phyloP scores from a whole-genome alignment of 2,329 filamentous ascomycete species.

The Nemania serpens region DNA sequence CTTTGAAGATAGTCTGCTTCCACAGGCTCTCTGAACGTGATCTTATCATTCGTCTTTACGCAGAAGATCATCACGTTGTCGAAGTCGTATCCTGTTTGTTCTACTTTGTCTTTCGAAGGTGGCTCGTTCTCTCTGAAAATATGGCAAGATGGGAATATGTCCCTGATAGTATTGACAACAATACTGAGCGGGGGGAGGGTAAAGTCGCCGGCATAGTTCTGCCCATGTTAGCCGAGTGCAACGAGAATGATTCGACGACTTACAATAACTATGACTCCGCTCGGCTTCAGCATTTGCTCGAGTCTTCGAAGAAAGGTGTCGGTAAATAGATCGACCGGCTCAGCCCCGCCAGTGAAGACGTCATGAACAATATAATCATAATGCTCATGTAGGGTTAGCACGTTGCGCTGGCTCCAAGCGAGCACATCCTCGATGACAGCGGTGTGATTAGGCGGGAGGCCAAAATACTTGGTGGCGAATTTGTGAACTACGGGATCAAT shows the following conservation, averaged over 20 bases:
- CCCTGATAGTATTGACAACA: conserved; percentile 79
- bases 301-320: conserved; percentile 78
- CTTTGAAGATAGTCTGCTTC: conserved; percentile 73
- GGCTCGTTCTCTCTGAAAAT: conserved; percentile 80
- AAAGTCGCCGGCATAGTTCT: conserved; percentile 96
- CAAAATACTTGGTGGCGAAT: conserved; percentile 83
- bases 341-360: conserved; percentile 94
- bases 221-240: conserved; percentile 15
- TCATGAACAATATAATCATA: conserved; percentile 97
- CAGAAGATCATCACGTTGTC: conserved; percentile 98
- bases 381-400: conserved; percentile 48
- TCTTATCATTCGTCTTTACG: conserved; percentile 62
- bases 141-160: conserved; percentile 86
- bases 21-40: conserved; percentile 70
- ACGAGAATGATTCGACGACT: conserved; percentile 41
- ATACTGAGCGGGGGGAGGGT: conserved; percentile 74
- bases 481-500: conserved; percentile 89
- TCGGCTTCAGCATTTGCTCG: conserved; percentile 69
- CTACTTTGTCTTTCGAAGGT: conserved; percentile 52
- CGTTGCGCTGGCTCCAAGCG: conserved; percentile 60
- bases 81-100: conserved; percentile 67
- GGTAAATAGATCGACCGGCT: conserved; percentile 88
- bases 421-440: conserved; percentile 84
- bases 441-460: conserved; percentile 75
- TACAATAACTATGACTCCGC: conserved; percentile 87